Conservation (phyloP, 305 asterid genomes). For the Vinca major region DNA sequence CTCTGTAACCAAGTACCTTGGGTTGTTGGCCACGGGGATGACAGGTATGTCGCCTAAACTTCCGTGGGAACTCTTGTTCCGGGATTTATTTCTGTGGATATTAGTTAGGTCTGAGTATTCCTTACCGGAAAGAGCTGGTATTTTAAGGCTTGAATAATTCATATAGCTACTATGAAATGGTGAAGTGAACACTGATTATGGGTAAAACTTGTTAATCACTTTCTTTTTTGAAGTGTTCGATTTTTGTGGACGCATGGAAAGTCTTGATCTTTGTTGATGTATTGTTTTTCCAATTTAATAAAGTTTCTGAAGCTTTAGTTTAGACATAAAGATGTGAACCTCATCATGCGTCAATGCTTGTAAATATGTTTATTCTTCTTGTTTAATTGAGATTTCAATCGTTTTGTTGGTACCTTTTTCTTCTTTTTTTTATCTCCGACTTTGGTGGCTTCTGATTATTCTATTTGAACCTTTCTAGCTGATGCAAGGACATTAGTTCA, state of each 20-base stretch:
- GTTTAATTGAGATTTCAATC: not conserved
- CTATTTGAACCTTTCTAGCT: constrained; percentile 36
- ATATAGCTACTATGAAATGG: not conserved
- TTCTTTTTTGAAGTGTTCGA: not conserved
- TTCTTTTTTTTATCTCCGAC: not conserved
- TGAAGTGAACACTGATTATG: not conserved
- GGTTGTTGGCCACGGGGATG: constrained; percentile 89
- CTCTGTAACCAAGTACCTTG: constrained; percentile 67
- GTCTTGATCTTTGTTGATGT: not conserved
- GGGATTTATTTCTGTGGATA: not conserved
- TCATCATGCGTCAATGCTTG: too few relatives aligned
- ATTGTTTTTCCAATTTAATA: not conserved
- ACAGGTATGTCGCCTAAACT: constrained; percentile 42
- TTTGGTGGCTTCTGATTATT: constrained; percentile 10
- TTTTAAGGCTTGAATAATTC: not conserved
- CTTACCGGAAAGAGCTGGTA: not conserved
- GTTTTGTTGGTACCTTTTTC: not conserved
- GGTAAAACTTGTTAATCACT: not conserved
- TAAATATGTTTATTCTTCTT: not conserved
- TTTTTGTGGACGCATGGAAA: not conserved
- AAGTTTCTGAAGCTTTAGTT: not conserved
- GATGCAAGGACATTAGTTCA: constrained; percentile 96
- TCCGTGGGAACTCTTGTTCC: not conserved
- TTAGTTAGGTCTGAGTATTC: constrained; percentile 1
- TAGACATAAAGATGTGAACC: not conserved